A percentile compares a stretch with the other conserved stretches of the same genome.
Conservation (phyloP, 2,329 filamentous ascomycete species). For the Aspergillus sp. region DNA sequence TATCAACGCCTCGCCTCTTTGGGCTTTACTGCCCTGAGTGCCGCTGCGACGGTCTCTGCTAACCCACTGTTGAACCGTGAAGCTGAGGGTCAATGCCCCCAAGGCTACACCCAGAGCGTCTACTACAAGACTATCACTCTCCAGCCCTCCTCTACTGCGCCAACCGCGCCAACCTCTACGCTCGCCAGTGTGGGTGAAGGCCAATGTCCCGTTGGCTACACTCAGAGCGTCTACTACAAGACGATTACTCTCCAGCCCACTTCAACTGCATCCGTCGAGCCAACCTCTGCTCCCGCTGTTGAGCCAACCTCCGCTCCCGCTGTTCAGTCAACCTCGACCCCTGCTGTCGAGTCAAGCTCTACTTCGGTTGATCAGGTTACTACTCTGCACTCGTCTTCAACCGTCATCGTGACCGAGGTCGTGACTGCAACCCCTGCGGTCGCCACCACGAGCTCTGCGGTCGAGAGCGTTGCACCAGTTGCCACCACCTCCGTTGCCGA, state of each 20-base stretch:
- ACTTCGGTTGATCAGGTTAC: background rate
- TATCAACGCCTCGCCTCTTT: slow-evolving; percentile 28
- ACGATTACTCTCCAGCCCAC: background rate
- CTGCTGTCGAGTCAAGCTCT: background rate
- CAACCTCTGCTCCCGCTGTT: background rate
- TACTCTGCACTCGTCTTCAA: background rate
- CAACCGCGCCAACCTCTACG: slow-evolving; percentile 15
- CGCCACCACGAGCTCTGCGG: background rate
- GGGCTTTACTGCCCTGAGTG: slow-evolving; percentile 27
- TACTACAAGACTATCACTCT: slow-evolving; percentile 30
- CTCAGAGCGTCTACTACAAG: background rate
- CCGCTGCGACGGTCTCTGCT: slow-evolving; percentile 28
- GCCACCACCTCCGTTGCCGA: background rate
- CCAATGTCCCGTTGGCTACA: background rate
- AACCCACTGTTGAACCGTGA: slow-evolving; percentile 20
- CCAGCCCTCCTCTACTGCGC: slow-evolving; percentile 16
- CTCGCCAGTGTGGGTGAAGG: background rate
- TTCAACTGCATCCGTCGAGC: background rate
- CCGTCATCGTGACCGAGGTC: background rate
- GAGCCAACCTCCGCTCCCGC: background rate
- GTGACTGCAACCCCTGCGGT: background rate
- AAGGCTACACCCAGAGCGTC: slow-evolving; percentile 30
- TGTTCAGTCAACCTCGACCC: background rate
- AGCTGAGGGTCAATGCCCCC: slow-evolving; percentile 26
- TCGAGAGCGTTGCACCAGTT: slow-evolving; percentile 5